Evolutionary conservation across 371 early-diverging fungal genomes (phyloP), one percentile per base, ranked within the genome.

Genomic region (Mucor irregularis): DNA sequence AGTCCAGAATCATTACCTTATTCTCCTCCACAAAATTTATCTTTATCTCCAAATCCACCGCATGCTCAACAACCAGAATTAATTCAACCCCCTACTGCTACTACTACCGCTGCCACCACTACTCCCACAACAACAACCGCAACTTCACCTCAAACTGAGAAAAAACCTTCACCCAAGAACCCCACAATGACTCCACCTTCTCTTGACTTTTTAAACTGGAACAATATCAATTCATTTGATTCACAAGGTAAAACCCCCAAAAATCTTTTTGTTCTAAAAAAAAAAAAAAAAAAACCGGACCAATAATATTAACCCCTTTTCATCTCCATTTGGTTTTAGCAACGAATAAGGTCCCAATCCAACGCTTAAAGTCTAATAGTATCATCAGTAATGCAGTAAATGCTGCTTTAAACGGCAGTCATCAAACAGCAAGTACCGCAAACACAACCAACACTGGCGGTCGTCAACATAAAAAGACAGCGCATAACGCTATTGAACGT

Each of bases 401-500:
- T 37, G 50, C 46, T 9, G 56, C 57, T 21, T 17, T 51, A 5
- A 44, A 33, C 21, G n/a, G n/a, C n/a, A n/a, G n/a, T n/a, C n/a
- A n/a, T n/a, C n/a, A n/a, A n/a, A n/a, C n/a, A n/a, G n/a, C n/a
- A n/a, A n/a, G n/a, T n/a, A n/a, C n/a, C n/a, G n/a, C n/a, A n/a
- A n/a, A 54, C n/a, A 24, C 53, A 22, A 16, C 34, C 19, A 44
- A 55, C 17, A n/a, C 61, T n/a, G 26, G 25, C 6, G 66, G 62
- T 11, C 61, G 68, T 16, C 62, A 67, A 21, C 73, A 68, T n/a
- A 91, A 93, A 68, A 94, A 93, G 67, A 88, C 90, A 6, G 92
- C 94, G 1, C 96, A 96, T 66, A 96, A 95, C 54, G 94, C 91
- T 4, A 94, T 95, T 42, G 96, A 96, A 70, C 85, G 92, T 11